phyloP scores from a whole-genome alignment of 2,329 filamentous ascomycete genomes.

The Shiraia bambusicola region DNA sequence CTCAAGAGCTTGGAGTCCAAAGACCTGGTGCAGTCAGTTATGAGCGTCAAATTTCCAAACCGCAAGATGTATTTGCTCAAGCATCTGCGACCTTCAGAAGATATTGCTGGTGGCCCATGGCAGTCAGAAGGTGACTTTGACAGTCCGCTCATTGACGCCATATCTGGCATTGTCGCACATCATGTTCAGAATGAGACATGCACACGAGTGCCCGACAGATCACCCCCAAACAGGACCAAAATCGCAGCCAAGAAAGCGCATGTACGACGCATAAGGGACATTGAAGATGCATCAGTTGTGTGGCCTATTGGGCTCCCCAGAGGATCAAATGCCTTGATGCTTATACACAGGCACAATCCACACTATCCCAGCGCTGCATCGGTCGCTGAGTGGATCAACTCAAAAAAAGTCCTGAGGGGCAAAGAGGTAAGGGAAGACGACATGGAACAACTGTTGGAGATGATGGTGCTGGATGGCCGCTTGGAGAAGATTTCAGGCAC shows the following conservation, averaged over 20 bases:
- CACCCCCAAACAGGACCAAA: conserved; percentile 39
- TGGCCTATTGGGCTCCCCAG: conserved; percentile 26
- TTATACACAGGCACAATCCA: conserved; percentile 64
- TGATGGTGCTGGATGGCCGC: conserved; percentile 84
- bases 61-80: conserved; percentile 97
- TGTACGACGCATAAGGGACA: conserved; percentile 32
- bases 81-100: conserved; percentile 79
- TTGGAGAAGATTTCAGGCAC: conserved; percentile 64
- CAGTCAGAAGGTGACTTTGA: conserved; percentile 91
- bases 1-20: conserved; percentile 83
- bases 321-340: conserved; percentile 21
- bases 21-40: conserved; percentile 82
- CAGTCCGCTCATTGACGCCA: conserved; percentile 77
- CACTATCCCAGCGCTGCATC: conserved; percentile 79
- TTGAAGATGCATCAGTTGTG: conserved; percentile 35
- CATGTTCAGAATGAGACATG: conserved; percentile 73
- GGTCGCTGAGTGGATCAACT: conserved; percentile 73
- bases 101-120: conserved; percentile 91
- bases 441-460: conserved; percentile 81
- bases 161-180: conserved; percentile 72
- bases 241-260: conserved; percentile 42
- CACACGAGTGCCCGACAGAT: conserved; percentile 57
- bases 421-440: conserved; percentile 66
- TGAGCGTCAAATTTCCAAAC: conserved; percentile 85
- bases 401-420: conserved; percentile 69